Evolutionary conservation across 176 grass and related monocot species (phyloP), one percentile per base, ranked within the genome.

Genomic region (Bolboschoenus planiculmis): DNA sequence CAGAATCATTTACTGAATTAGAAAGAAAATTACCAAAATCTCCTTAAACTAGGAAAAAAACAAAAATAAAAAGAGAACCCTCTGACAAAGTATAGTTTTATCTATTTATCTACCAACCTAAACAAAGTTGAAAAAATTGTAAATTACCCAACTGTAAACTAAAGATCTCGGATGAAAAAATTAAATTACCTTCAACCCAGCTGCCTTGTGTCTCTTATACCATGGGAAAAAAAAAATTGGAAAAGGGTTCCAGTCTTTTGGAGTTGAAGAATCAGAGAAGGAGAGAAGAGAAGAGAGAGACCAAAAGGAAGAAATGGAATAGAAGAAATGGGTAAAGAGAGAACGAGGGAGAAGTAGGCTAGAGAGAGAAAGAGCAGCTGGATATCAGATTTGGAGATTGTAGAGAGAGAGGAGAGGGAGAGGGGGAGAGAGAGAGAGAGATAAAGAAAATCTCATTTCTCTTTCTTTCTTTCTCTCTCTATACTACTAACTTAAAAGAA

Each of bases 401-500:
- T 53, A 53, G 72, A 77, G 72, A 77, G 70, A 75, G 72, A 53
- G 27, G 6, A 15, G 10, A 15, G 50, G 10, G 0, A 13, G 46
- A 48, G 8, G 14, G 14, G 14, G 46, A 31, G 44, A 50, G 44
- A 50, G 40, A 43, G 39, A 50, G 10, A 15, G n/a, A n/a, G 20
- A n/a, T 4, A 1, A 14, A 74, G 71, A 51, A 76, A 76, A 76
- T 76, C 72, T 51, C 51, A 7, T 75, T 50, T 75, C 67, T 44
- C 67, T 65, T 20, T 68, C 34, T 51, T 18, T 53, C 48, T 63
- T 30, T 68, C 64, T 73, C 68, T 76, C 72, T 76, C 72, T 47
- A 47, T 76, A 51, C 72, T 53, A 77, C 20, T 77, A 77, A 81
- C 78, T 86, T 82, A 78, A 85, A 81, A 15, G 57, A 86, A 86